Conservation (phyloP, 805 yeast genomes). For the Metschnikowia dekortorum region DNA sequence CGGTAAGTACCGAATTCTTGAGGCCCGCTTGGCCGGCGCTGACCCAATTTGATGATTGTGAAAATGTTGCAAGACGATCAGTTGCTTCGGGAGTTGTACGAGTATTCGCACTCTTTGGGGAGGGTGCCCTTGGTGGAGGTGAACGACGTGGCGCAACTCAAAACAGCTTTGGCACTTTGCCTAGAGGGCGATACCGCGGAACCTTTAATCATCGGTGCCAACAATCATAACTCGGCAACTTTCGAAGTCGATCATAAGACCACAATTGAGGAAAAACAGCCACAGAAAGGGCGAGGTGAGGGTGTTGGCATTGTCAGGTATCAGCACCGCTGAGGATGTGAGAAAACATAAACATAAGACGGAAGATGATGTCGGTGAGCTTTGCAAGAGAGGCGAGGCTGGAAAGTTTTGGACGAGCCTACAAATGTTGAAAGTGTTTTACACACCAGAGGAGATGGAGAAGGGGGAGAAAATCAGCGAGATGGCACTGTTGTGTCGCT, state of each 20-base stretch:
- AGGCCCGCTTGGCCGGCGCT: slow-evolving; percentile 92
- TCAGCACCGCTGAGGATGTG: slow-evolving; percentile 66
- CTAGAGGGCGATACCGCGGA: slow-evolving; percentile 25
- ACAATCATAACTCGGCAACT: slow-evolving; percentile 87
- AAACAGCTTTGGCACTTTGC: slow-evolving; percentile 58
- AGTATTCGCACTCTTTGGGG: slow-evolving; percentile 66
- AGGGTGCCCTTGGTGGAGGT: slow-evolving; percentile 98
- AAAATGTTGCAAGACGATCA: slow-evolving; percentile 69
- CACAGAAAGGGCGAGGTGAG: slow-evolving; percentile 43
- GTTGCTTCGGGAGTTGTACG: slow-evolving; percentile 54
- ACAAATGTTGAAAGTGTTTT: slow-evolving; percentile 5
- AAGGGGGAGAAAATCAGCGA: no score
- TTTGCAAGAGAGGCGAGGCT: slow-evolving; percentile 61
- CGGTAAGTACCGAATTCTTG: slow-evolving; percentile 83
- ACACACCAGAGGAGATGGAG: background rate
- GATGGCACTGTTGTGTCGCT: no score
- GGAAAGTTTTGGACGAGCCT: slow-evolving; percentile 54
- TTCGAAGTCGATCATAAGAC: slow-evolving; percentile 85
- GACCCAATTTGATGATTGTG: slow-evolving; percentile 90
- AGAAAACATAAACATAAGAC: slow-evolving; percentile 64
- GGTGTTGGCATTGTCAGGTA: slow-evolving; percentile 80
- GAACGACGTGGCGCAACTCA: slow-evolving; percentile 65
- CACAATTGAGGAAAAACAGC: slow-evolving; percentile 45
- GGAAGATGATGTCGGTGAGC: slow-evolving; percentile 73
- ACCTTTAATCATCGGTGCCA: slow-evolving; percentile 87